Evolutionary conservation across 2,329 filamentous ascomycete species (phyloP).

Genomic region (Aspergillus sp.): DNA sequence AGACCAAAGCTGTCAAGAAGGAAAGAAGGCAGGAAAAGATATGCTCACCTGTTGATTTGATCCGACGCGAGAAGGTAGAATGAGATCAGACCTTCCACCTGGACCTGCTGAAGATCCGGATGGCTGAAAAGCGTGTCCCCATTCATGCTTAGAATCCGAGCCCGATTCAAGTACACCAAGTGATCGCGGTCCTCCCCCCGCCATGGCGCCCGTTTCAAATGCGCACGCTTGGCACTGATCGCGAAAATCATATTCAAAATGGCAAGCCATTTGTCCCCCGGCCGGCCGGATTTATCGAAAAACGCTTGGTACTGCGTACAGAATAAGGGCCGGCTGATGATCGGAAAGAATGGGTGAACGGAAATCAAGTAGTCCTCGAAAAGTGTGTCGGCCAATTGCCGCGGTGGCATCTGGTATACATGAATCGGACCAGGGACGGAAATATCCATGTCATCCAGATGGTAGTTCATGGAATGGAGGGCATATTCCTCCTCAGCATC

Average conservation of each 20-base stretch:
- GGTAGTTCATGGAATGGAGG: constrained; percentile 31
- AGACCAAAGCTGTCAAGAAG: not conserved
- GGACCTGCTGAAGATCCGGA: constrained; percentile 40
- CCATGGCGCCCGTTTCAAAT: constrained; percentile 37
- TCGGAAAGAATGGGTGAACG: constrained; percentile 38
- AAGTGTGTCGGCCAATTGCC: constrained; percentile 32
- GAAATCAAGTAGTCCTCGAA: constrained; percentile 37
- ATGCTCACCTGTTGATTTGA: constrained; percentile 37
- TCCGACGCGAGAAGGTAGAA: constrained; percentile 36
- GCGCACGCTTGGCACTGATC: constrained; percentile 36
- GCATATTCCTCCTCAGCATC: constrained; percentile 25
- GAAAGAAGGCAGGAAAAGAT: not conserved
- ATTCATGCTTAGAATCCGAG: constrained; percentile 37
- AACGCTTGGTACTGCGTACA: constrained; percentile 34
- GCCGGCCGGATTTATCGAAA: constrained; percentile 25
- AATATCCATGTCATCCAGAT: constrained; percentile 39
- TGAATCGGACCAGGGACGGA: constrained; percentile 34
- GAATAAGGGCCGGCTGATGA: constrained; percentile 37
- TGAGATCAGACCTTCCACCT: constrained; percentile 36
- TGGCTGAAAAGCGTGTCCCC: constrained; percentile 36
- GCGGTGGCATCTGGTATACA: constrained; percentile 34
- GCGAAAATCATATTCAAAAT: constrained; percentile 42
- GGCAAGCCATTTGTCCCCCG: constrained; percentile 36
- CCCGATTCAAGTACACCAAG: constrained; percentile 37
- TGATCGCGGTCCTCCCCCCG: constrained; percentile 36